A percentile compares a stretch with the other conserved stretches of the same genome.
Conservation (phyloP, 176 grass and related monocot species). For the Typha latifolia region DNA sequence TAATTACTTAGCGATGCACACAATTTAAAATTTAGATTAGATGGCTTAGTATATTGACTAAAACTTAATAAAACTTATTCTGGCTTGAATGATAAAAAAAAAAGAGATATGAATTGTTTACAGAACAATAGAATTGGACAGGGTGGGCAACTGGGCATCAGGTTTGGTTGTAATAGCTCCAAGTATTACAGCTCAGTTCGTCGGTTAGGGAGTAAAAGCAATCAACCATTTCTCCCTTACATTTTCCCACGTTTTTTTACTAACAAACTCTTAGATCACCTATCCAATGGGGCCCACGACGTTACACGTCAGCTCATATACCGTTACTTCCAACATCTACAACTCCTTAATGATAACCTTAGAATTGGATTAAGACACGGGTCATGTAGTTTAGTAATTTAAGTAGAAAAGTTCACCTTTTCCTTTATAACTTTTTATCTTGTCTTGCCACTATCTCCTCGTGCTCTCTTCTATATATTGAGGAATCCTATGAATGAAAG, state of each 20-base stretch:
- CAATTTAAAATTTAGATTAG: too few relatives aligned
- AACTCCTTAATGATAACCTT: too few relatives aligned
- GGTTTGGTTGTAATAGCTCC: background rate
- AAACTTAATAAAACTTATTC: too few relatives aligned
- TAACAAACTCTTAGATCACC: background rate
- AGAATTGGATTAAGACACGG: background rate
- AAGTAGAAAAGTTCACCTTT: background rate
- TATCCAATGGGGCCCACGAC: too few relatives aligned
- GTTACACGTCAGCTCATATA: too few relatives aligned
- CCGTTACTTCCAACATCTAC: too few relatives aligned
- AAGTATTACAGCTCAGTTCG: background rate
- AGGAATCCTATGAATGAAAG: constrained; percentile 8
- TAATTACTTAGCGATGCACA: too few relatives aligned
- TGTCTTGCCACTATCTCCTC: background rate
- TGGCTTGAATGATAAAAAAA: too few relatives aligned
- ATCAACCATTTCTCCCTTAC: background rate
- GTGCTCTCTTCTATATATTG: background rate
- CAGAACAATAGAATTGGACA: background rate
- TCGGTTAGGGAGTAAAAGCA: background rate
- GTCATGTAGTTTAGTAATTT: background rate
- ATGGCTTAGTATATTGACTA: too few relatives aligned
- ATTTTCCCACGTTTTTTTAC: background rate
- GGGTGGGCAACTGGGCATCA: background rate
- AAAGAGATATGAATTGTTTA: background rate
- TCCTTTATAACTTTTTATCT: background rate